These are phyloP conservation scores for Fusarium nodosum DNA, from an alignment of 2,329 filamentous ascomycete genomes.

Conservation along the genomic window DNA sequence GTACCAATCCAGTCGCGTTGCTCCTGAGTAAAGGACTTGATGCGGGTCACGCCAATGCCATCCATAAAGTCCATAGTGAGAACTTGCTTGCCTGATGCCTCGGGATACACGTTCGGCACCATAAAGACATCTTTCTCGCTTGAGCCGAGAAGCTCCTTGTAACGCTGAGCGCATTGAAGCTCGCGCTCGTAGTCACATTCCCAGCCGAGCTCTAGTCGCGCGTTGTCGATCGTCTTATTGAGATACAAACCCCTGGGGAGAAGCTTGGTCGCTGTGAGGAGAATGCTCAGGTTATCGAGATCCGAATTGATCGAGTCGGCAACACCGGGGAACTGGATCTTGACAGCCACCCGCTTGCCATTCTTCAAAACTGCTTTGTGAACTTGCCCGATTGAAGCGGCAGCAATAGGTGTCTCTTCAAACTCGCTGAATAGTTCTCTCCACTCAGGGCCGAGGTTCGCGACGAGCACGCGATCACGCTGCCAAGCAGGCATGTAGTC, in stretches of 20 bases:
- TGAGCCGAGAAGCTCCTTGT: constrained; percentile 75
- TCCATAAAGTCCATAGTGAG: constrained; percentile 94
- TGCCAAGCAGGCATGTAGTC: constrained; percentile 99
- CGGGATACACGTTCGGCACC: constrained; percentile 81
- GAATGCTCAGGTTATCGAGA: constrained; percentile 89
- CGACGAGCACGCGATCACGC: constrained; percentile 83
- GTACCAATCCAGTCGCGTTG: constrained; percentile 97
- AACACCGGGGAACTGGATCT: constrained; percentile 97
- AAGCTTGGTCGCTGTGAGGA: constrained; percentile 90
- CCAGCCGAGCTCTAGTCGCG: constrained; percentile 91
- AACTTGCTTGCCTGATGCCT: constrained; percentile 87
- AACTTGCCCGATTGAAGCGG: constrained; percentile 96
- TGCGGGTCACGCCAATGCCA: constrained; percentile 86
- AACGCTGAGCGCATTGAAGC: constrained; percentile 82
- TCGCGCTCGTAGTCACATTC: constrained; percentile 96
- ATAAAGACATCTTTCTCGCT: constrained; percentile 77
- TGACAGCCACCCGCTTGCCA: constrained; percentile 86
- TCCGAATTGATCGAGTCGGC: constrained; percentile 97
- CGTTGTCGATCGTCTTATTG: constrained; percentile 97
- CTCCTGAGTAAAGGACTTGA: constrained; percentile 79
- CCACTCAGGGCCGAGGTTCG: constrained; percentile 88
- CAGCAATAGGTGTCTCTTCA: constrained; percentile 91
- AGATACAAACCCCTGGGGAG: constrained; percentile 93
- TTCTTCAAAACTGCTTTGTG: constrained; percentile 86
- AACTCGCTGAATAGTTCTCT: constrained; percentile 85